A percentile compares a stretch with the other conserved stretches of the same genome.
Conservation (phyloP, 2,329 filamentous ascomycete genomes). For the Xylariaceae sp. region DNA sequence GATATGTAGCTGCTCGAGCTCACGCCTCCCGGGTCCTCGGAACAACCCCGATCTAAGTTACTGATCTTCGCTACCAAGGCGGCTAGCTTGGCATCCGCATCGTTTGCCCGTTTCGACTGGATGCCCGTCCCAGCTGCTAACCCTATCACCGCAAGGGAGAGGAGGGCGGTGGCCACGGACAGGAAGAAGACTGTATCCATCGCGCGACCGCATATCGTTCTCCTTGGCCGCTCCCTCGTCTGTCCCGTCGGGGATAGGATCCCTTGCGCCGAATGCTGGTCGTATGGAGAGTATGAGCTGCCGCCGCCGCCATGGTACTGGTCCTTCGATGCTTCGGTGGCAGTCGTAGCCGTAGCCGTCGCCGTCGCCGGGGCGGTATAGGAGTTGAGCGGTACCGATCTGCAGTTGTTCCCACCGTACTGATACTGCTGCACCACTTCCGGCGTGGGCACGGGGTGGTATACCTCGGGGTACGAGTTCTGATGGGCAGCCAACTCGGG, state of each 20-base stretch:
- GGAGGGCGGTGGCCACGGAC: slow-evolving; percentile 35
- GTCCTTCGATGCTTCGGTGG: slow-evolving; percentile 11
- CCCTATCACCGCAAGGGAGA: slow-evolving; percentile 38
- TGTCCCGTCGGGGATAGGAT: slow-evolving; percentile 13
- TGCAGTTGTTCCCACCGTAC: not conserved
- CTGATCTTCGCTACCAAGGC: slow-evolving; percentile 24
- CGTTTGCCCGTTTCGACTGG: slow-evolving; percentile 35
- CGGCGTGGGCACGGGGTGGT: slow-evolving; percentile 25
- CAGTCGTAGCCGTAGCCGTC: too few species aligned
- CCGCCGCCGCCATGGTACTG: slow-evolving; percentile 8
- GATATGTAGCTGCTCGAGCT: slow-evolving; percentile 37
- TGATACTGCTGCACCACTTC: slow-evolving; percentile 17
- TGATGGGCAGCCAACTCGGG: slow-evolving; percentile 24
- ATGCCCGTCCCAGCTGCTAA: slow-evolving; percentile 41
- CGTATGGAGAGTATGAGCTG: slow-evolving; percentile 17
- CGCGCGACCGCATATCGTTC: slow-evolving; percentile 33
- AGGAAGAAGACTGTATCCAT: slow-evolving; percentile 35
- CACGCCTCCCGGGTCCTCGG: slow-evolving; percentile 30
- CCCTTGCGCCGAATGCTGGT: slow-evolving; percentile 15
- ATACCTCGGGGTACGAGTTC: slow-evolving; percentile 26
- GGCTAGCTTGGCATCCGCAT: slow-evolving; percentile 32
- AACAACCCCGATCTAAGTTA: slow-evolving; percentile 37
- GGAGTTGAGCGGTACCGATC: not conserved
- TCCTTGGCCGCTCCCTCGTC: slow-evolving; percentile 11
- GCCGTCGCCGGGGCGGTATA: slow-evolving; percentile 14